Base-by-base conservation (phyloP, 768 basidiomycete species). In the Favolaschia claudopus region DNA sequence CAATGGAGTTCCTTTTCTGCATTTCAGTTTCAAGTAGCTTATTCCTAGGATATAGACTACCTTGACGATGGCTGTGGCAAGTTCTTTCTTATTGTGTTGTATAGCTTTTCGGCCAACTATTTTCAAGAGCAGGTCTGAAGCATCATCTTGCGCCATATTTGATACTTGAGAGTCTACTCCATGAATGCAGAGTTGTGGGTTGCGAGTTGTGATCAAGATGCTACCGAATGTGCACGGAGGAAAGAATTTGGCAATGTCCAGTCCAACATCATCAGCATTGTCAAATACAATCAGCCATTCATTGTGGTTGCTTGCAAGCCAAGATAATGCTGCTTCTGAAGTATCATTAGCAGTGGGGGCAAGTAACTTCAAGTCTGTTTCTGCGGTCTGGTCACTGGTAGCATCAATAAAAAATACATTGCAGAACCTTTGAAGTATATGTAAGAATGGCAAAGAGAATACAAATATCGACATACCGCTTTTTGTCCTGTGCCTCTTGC, bases 171-270 rank as follows among this genome's bases (percentile, higher is more conserved):
- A n/a, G 27, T 42, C 22, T 4, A 14, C 34, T 58, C 27, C 44
- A 47, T 39, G 17, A 7, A 25, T 20, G 10, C 20, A n/a, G 20
- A 50, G 15, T 24, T 34, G 36, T 27, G 28, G 27, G 29, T 51
- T 50, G n/a, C 40, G 38, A 44, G 48, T 39, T 44, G 58, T 60
- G 7, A 60, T 60, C n/a, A 60, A 24, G 19, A 60, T 48, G 22
- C 44, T 55, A 10, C 58, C 58, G 31, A 54, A 52, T 15, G 5
- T 19, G 39, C 57, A 50, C n/a, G 17, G n/a, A n/a, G 56, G 49
- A 19, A 58, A 15, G 20, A 53, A 58, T 9, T 29, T 5, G 15
- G 34, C 24, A 8, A 47, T 31, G 25, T 45, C 22, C 10, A 47
- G 32, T 28, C 34, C 34, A 31, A 32, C 31, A 22, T 47, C 14